A percentile compares a stretch with the other conserved stretches of the same genome.
Conservation (phyloP, 805 yeast genomes). For the Lachancea waltii region DNA sequence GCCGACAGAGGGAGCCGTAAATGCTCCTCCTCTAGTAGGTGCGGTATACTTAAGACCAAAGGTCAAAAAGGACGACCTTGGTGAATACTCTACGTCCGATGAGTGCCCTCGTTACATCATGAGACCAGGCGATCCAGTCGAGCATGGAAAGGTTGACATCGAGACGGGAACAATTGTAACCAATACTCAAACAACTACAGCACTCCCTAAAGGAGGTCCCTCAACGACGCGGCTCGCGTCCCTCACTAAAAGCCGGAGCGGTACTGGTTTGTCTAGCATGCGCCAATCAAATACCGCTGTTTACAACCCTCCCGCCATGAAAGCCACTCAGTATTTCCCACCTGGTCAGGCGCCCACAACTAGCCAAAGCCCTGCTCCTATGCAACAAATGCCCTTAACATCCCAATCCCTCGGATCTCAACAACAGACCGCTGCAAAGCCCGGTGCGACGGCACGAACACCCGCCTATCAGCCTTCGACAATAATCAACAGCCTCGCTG, state of each 20-base stretch:
- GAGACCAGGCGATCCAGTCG: constrained; percentile 38
- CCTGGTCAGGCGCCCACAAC: constrained; percentile 5
- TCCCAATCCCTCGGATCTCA: constrained; percentile 10
- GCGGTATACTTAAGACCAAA: constrained; percentile 78
- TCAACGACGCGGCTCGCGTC: constrained; percentile 17
- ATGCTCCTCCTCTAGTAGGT: constrained; percentile 93
- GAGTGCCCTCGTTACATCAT: constrained; percentile 40
- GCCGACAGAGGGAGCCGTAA: constrained; percentile 71
- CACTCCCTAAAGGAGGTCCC: constrained; percentile 20
- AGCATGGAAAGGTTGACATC: constrained; percentile 30
- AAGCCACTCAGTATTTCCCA: constrained; percentile 8
- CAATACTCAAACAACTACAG: constrained; percentile 15
- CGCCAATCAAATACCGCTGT: constrained; percentile 13
- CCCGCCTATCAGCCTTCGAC: constrained; percentile 22
- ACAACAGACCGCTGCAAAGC: constrained; percentile 8
- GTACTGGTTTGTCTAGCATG: constrained; percentile 17
- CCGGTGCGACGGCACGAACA: constrained; percentile 10
- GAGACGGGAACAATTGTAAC: constrained; percentile 29
- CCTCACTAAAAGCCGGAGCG: constrained; percentile 15
- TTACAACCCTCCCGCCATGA: constrained; percentile 14
- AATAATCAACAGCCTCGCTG: constrained; percentile 22
- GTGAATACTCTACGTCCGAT: constrained; percentile 55
- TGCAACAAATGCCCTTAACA: constrained; percentile 9
- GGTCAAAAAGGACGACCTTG: constrained; percentile 74
- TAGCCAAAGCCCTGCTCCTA: constrained; percentile 1